Percentiles rank a stretch among this genome's conserved stretches.
These are phyloP conservation scores for Fusarium palustre DNA, from an alignment of 2,329 filamentous ascomycete species.

Conservation along the genomic window DNA sequence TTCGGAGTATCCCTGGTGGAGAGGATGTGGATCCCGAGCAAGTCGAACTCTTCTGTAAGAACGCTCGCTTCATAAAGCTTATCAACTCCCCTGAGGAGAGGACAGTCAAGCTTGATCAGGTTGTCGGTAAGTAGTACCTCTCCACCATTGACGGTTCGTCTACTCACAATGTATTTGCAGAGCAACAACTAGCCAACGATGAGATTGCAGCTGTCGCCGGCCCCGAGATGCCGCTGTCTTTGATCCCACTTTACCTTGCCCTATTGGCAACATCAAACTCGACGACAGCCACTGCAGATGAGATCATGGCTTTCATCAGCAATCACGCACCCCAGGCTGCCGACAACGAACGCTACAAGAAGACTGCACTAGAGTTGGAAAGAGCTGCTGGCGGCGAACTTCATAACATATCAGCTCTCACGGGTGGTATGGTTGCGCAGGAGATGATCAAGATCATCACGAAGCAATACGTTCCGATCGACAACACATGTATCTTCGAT, in stretches of 20 bases:
- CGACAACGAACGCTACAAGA: slow-evolving; percentile 61
- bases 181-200: slow-evolving; percentile 66
- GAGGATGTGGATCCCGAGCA: slow-evolving; percentile 74
- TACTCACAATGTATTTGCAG: slow-evolving; percentile 51
- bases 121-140: slow-evolving; percentile 63
- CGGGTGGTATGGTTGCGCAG: slow-evolving; percentile 94
- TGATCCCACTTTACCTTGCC: slow-evolving; percentile 77
- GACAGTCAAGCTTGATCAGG: slow-evolving; percentile 62
- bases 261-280: slow-evolving; percentile 66
- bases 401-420: slow-evolving; percentile 90
- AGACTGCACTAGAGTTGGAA: slow-evolving; percentile 74
- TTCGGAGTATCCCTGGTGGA: slow-evolving; percentile 64
- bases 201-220: slow-evolving; percentile 61
- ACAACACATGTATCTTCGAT: slow-evolving; percentile 78
- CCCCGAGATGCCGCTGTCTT: slow-evolving; percentile 65
- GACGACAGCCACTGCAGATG: slow-evolving; percentile 58
- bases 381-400: slow-evolving; percentile 86
- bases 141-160: neutral
- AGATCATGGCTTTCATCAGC: slow-evolving; percentile 63
- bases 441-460: slow-evolving; percentile 93
- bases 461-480: slow-evolving; percentile 77
- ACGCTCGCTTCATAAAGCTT: slow-evolving; percentile 91
- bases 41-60: slow-evolving; percentile 94
- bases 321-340: slow-evolving; percentile 61
- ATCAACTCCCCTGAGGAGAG: slow-evolving; percentile 68